These are phyloP conservation scores for Peltaster fructicola DNA, from an alignment of 2,329 filamentous ascomycete genomes.

Conservation along the genomic window DNA sequence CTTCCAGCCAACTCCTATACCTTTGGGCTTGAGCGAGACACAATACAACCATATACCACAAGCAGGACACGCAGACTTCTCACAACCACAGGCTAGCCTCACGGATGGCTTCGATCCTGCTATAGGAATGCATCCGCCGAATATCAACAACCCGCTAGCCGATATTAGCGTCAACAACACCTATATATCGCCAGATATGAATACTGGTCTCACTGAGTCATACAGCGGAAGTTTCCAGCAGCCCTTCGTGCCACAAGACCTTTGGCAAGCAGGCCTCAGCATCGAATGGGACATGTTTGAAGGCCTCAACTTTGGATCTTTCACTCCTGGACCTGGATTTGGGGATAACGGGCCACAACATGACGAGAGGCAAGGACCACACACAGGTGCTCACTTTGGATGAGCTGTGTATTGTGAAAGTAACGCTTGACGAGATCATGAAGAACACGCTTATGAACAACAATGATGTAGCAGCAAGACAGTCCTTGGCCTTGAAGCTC, in stretches of 20 bases:
- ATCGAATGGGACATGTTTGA: constrained; percentile 74
- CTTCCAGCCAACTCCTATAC: constrained; percentile 1
- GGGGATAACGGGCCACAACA: too few relatives aligned
- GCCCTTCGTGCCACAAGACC: constrained; percentile 76
- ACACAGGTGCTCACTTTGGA: too few relatives aligned
- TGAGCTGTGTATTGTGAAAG: too few relatives aligned
- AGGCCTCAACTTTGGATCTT: constrained; percentile 16
- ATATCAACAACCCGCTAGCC: constrained; percentile 4
- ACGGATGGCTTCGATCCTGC: constrained; percentile 1
- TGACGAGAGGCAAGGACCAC: too few relatives aligned
- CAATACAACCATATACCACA: constrained; percentile 1
- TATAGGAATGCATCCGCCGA: constrained; percentile 4
- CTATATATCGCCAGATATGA: constrained; percentile 1
- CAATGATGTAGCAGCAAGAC: too few relatives aligned
- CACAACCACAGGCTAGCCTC: background rate
- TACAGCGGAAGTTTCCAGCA: constrained; percentile 45
- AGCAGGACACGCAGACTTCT: background rate
- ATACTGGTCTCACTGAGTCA: constrained; percentile 1
- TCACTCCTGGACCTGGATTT: constrained; percentile 13
- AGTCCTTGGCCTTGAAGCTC: too few relatives aligned
- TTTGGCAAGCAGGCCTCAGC: constrained; percentile 93
- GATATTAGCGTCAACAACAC: constrained; percentile 6
- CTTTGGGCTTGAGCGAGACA: too few relatives aligned
- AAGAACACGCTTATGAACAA: too few relatives aligned
- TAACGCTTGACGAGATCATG: too few relatives aligned